Evolutionary conservation across 2,329 filamentous ascomycete species (phyloP).

Genomic region (Xylariaceae sp.): DNA sequence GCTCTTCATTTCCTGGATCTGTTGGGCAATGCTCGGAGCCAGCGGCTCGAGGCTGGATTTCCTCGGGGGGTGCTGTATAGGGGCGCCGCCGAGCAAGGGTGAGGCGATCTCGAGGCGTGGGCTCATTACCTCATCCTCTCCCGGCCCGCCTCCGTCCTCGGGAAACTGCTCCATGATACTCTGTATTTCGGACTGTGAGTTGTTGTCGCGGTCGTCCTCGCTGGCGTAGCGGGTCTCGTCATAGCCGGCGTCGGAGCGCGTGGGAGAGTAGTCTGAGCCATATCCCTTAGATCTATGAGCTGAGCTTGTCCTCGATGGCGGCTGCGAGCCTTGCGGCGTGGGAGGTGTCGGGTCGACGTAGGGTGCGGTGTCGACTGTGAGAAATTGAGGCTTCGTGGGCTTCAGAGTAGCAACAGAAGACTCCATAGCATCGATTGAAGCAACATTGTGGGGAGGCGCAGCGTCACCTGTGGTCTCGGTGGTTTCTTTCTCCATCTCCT

Average conservation of each 20-base stretch:
- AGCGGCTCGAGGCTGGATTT: constrained; percentile 81
- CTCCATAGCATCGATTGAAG: constrained; percentile 30
- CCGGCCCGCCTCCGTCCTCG: constrained; percentile 66
- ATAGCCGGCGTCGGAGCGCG: constrained; percentile 51
- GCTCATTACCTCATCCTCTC: constrained; percentile 85
- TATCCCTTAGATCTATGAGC: constrained; percentile 46
- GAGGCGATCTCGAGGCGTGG: constrained; percentile 79
- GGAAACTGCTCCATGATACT: constrained; percentile 97
- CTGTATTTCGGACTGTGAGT: constrained; percentile 82
- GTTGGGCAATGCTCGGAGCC: constrained; percentile 46
- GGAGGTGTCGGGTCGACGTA: constrained; percentile 58
- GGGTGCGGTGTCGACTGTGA: constrained; percentile 43
- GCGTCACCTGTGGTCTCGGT: too few species aligned
- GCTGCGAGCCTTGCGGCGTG: constrained; percentile 52
- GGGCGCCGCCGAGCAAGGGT: constrained; percentile 63
- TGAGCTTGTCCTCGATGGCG: constrained; percentile 57
- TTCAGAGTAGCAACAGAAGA: constrained; percentile 48
- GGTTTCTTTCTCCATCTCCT: not conserved
- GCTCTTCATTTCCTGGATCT: constrained; percentile 46
- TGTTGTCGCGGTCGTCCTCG: constrained; percentile 63
- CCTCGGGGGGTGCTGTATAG: constrained; percentile 70
- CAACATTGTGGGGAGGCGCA: constrained; percentile 1
- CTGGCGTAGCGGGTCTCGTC: constrained; percentile 55
- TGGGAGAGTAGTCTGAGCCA: constrained; percentile 46
- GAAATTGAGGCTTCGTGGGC: constrained; percentile 42